Conservation (phyloP, 495 filamentous ascomycete species). For the Penicillium parvum region DNA sequence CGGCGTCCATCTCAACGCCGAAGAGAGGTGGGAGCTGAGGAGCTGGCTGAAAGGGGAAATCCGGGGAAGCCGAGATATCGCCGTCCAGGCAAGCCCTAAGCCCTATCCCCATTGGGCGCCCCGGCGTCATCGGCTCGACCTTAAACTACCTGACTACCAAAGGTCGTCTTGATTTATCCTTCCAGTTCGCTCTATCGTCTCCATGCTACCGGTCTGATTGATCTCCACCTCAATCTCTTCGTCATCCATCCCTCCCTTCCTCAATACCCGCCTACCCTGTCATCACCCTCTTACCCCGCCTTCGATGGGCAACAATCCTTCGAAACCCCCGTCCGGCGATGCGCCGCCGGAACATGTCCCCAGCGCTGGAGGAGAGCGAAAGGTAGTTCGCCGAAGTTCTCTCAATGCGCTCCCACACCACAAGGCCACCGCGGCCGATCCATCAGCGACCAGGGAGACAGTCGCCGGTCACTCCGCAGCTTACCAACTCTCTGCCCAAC, state of each 20-base stretch:
- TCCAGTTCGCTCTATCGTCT: slow-evolving; percentile 12
- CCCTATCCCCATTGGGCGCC: slow-evolving; percentile 20
- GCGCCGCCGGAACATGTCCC: slow-evolving; percentile 26
- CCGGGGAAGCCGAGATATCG: slow-evolving; percentile 20
- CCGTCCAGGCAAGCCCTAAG: slow-evolving; percentile 24
- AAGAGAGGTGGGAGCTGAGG: not conserved
- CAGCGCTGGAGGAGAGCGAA: slow-evolving; percentile 30
- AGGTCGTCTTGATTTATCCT: too few species aligned
- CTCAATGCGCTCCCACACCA: slow-evolving; percentile 34
- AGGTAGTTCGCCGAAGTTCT: slow-evolving; percentile 38
- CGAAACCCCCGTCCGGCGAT: slow-evolving; percentile 41
- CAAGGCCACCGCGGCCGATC: slow-evolving; percentile 40
- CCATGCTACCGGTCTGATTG: slow-evolving; percentile 24
- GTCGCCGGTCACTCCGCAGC: slow-evolving; percentile 39
- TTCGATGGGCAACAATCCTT: slow-evolving; percentile 50
- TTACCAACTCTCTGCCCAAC: slow-evolving; percentile 33
- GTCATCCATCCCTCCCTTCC: slow-evolving; percentile 4
- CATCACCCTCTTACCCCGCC: slow-evolving; percentile 22
- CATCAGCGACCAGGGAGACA: slow-evolving; percentile 39
- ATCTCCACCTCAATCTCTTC: slow-evolving; percentile 8
- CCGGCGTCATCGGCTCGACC: slow-evolving; percentile 23
- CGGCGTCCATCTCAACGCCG: slow-evolving; percentile 3
- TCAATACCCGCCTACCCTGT: slow-evolving; percentile 1
- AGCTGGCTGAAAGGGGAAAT: slow-evolving; percentile 5
- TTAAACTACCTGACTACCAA: slow-evolving; percentile 11